Evolutionary conservation across 2,329 filamentous ascomycete species (phyloP), one percentile per base, ranked within the genome.

Genomic region (Allantophomopsis cytisporea): DNA sequence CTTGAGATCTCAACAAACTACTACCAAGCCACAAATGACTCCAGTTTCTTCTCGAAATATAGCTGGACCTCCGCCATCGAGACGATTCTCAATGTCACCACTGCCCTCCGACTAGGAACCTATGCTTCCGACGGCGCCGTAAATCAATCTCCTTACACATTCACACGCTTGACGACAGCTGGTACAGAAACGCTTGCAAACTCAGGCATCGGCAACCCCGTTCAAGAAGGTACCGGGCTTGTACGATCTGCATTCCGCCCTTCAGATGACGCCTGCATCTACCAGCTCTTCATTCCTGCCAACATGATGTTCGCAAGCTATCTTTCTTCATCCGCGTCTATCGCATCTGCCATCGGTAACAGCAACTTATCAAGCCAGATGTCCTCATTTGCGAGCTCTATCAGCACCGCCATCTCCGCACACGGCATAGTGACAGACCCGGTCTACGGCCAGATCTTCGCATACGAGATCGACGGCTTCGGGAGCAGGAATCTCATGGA

Each of bases 161-260:
- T 94, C 65, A 70, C 79, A 45, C 77, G 87, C 20, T 60, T 68
- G 37, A 87, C 85, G 0, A 78, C 74, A 38, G 66, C 73, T 1
- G 79, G 82, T 6, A 89, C 85, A 0, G 88, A 94, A 54, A 94
- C 87, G 0, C 70, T 94, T 2, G 73, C 69, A 41, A 80, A 95
- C 42, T 65, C 66, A 7, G 89, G 89, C 7, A 65, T 79, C 21
- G 88, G 87, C 14, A 88, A 85, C 48, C 89, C 89, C 0, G 71
- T 94, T 2, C 80, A 76, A 39, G 61, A 58, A 32, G 75, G 74
- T 21, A 91, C 86, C 2, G 86, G 86, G 0, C 71, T 95, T 38
- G 73, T 95, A 33, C 75, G 89, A 40, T 88, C 83, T 47, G 86
- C 87, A 21, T 95, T 95, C 65, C 73, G 89, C 1, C 89, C 88